These are phyloP conservation scores for Cercis canadensis DNA, from an alignment of 306 rosid genomes.

Conservation along the genomic window DNA sequence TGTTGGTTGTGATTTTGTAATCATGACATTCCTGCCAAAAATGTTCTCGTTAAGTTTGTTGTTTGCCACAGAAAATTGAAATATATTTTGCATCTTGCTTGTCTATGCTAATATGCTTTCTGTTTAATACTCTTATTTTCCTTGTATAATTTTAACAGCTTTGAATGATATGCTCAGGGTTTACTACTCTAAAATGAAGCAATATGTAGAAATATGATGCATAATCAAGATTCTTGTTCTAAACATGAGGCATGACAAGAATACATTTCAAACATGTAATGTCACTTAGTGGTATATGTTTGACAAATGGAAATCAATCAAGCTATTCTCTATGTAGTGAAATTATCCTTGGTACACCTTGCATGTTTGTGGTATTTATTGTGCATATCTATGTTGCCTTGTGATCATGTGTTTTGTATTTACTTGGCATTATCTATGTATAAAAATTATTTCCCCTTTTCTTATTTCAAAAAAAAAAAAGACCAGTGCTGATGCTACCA, in stretches of 20 bases:
- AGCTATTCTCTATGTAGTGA: too few relatives aligned
- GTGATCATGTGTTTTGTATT: conserved; percentile 22
- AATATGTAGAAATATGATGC: conserved; percentile 4
- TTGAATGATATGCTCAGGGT: conserved; percentile 17
- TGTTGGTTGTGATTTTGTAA: conserved; percentile 9
- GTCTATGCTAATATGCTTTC: neutral
- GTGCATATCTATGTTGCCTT: conserved; percentile 7
- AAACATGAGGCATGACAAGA: neutral
- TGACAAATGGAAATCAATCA: neutral
- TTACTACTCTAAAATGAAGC: conserved; percentile 16
- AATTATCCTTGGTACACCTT: conserved; percentile 22
- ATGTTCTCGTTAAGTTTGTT: neutral
- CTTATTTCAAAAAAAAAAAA: too few relatives aligned
- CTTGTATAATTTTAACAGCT: conserved; percentile 10
- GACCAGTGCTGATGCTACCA: conserved; percentile 19
- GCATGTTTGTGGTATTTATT: conserved; percentile 1
- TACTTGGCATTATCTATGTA: conserved; percentile 24
- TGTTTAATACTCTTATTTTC: conserved; percentile 17
- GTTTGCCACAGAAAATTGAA: neutral
- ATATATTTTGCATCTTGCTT: neutral
- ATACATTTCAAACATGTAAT: conserved; percentile 1
- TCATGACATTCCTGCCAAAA: neutral
- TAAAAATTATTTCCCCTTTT: neutral
- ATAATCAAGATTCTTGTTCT: conserved; percentile 22
- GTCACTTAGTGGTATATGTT: neutral